Percentiles rank a stretch among this genome's conserved stretches.
Evolutionary conservation across 148 eudicot genomes (phyloP).

Genomic region (Camellia lanceoleosa): DNA sequence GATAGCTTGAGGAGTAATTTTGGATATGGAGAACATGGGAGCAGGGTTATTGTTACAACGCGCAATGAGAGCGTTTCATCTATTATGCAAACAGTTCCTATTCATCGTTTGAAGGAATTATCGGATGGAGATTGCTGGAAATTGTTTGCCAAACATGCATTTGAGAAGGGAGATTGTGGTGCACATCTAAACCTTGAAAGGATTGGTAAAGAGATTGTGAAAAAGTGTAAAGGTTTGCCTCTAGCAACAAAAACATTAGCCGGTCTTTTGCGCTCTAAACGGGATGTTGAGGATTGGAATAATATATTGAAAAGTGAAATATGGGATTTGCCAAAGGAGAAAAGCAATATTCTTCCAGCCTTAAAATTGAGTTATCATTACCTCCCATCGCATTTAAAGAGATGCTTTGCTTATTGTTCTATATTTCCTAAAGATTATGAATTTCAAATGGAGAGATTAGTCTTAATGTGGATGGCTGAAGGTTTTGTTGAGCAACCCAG

Average conservation of each 20-base stretch:
- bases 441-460: background rate
- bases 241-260: background rate
- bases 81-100: too few relatives aligned
- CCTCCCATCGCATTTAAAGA: background rate
- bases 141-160: too few relatives aligned
- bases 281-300: background rate
- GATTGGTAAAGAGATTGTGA: too few relatives aligned
- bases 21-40: too few relatives aligned
- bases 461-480: background rate
- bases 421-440: background rate
- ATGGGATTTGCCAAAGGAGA: background rate
- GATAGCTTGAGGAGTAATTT: too few relatives aligned
- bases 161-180: too few relatives aligned
- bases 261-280: background rate
- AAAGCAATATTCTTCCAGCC: background rate
- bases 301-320: slow-evolving; percentile 11
- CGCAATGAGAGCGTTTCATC: too few relatives aligned
- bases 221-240: background rate
- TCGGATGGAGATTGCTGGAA: too few relatives aligned
- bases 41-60: too few relatives aligned
- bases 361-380: slow-evolving; percentile 2
- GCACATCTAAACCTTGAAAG: too few relatives aligned
- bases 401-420: background rate
- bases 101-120: too few relatives aligned
- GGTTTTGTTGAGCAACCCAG: background rate